These are phyloP conservation scores for Camelina hispida DNA, from an alignment of 345 rosid genomes.

Conservation along the genomic window DNA sequence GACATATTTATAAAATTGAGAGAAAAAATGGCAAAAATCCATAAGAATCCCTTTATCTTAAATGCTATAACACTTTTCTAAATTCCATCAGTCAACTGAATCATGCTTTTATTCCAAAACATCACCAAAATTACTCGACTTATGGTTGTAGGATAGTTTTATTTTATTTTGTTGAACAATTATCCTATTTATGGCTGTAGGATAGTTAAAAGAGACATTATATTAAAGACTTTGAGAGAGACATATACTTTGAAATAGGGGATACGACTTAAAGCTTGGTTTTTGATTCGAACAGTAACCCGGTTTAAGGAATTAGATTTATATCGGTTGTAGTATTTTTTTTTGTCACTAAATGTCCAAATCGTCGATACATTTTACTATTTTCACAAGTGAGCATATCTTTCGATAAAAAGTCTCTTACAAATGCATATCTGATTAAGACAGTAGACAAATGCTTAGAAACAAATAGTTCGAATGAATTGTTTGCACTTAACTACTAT, in stretches of 20 bases:
- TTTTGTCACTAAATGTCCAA: background rate
- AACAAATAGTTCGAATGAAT: background rate
- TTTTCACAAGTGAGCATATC: background rate
- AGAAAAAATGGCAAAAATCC: no score
- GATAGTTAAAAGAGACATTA: no score
- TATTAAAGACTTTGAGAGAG: background rate
- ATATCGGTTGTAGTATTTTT: background rate
- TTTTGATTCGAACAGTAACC: background rate
- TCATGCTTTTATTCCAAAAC: background rate
- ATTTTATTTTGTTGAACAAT: no score
- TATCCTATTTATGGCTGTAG: no score
- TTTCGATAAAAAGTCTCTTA: background rate
- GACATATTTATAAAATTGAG: no score
- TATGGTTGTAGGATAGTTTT: background rate
- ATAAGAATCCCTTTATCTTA: no score
- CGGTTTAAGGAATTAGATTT: background rate
- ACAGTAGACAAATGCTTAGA: background rate
- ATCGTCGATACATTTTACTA: background rate
- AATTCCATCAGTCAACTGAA: background rate
- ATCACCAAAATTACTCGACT: background rate
- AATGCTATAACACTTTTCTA: background rate
- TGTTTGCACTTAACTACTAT: constrained; percentile 15
- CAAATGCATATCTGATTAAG: background rate
- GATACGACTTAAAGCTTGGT: background rate
- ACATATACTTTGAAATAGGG: background rate